These are phyloP conservation scores for Pichia nakasei DNA, from an alignment of 805 yeast genomes.

Conservation along the genomic window DNA sequence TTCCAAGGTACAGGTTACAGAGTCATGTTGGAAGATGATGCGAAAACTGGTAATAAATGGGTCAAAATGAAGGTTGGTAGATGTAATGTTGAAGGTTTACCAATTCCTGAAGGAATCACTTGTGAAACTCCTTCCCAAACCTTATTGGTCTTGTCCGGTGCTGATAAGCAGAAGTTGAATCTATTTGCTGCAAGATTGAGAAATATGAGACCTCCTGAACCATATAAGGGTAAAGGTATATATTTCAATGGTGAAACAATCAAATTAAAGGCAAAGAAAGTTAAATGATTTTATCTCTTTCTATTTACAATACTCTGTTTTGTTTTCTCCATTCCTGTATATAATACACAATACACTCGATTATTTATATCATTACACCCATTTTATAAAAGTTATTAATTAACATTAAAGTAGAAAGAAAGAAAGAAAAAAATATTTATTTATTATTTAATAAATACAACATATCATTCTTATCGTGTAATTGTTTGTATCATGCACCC, in stretches of 20 bases:
- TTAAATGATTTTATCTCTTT: constrained; percentile 43
- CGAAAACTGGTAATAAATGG: constrained; percentile 40
- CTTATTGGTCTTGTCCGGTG: constrained; percentile 75
- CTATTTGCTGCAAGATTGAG: constrained; percentile 85
- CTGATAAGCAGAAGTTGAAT: constrained; percentile 78
- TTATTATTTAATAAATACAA: too few species aligned
- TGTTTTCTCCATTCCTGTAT: too few species aligned
- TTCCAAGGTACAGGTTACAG: constrained; percentile 97
- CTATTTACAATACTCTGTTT: too few species aligned
- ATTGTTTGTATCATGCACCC: neutral
- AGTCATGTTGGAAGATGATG: constrained; percentile 54
- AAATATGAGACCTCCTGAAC: constrained; percentile 90
- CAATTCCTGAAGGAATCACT: constrained; percentile 66
- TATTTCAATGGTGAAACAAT: constrained; percentile 88
- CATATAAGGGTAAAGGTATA: constrained; percentile 97
- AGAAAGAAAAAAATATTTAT: too few species aligned
- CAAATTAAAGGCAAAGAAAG: constrained; percentile 83
- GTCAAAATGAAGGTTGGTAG: constrained; percentile 82
- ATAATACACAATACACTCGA: too few species aligned
- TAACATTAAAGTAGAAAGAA: too few species aligned
- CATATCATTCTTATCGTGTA: too few species aligned
- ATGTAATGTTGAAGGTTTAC: constrained; percentile 67
- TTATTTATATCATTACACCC: too few species aligned
- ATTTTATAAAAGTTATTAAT: too few species aligned
- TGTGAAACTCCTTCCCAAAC: constrained; percentile 82